Evolutionary conservation across 2,329 filamentous ascomycete species (phyloP).

Genomic region (Alternaria sp.): DNA sequence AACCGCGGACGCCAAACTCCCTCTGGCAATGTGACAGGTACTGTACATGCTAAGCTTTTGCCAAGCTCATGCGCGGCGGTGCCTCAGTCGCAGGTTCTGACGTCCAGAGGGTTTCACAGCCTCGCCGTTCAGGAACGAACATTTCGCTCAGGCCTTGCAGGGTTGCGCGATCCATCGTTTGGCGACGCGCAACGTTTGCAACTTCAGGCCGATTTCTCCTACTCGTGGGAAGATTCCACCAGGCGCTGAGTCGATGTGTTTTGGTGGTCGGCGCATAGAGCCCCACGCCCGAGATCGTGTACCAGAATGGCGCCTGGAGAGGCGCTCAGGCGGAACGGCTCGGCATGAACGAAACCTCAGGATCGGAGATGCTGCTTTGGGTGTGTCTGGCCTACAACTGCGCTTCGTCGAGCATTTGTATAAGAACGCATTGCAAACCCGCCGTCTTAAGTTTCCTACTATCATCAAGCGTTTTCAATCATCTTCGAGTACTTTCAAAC

Average conservation of each 20-base stretch:
- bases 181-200: slow-evolving; percentile 23
- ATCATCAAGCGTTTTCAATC: slow-evolving; percentile 26
- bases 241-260: slow-evolving; percentile 3
- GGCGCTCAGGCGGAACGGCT: slow-evolving; percentile 1
- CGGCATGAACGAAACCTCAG: slow-evolving; percentile 17
- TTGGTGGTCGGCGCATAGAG: slow-evolving; percentile 10
- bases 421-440: slow-evolving; percentile 15
- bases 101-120: slow-evolving; percentile 28
- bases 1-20: not conserved
- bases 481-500: not conserved
- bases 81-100: slow-evolving; percentile 19
- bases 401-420: not conserved
- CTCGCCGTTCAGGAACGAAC: slow-evolving; percentile 8
- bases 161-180: slow-evolving; percentile 7
- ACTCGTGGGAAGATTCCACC: slow-evolving; percentile 20
- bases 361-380: slow-evolving; percentile 3
- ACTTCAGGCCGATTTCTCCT: slow-evolving; percentile 5
- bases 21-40: slow-evolving; percentile 10
- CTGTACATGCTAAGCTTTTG: slow-evolving; percentile 25
- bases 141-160: slow-evolving; percentile 3
- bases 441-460: slow-evolving; percentile 22
- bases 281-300: slow-evolving; percentile 16
- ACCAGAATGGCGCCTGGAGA: slow-evolving; percentile 15
- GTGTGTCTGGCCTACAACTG: not conserved
- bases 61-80: slow-evolving; percentile 23